Conservation (phyloP, 768 basidiomycete genomes). For the Cystobasidium ongulense region DNA sequence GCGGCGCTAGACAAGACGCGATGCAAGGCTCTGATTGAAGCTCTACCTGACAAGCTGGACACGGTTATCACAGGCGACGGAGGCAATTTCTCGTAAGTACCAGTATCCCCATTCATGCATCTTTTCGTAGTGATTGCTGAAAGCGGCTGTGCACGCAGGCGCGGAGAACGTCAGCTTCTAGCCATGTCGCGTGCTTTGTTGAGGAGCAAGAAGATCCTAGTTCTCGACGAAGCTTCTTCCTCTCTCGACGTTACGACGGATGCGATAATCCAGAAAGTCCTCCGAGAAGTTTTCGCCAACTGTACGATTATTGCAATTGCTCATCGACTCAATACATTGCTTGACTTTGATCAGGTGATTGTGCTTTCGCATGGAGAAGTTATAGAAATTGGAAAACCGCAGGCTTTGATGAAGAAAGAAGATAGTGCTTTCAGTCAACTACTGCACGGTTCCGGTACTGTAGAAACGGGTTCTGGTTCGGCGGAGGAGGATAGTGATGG, state of each 20-base stretch:
- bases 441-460: not conserved
- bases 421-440: conserved; percentile 12
- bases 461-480: not conserved
- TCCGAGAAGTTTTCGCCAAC: conserved; percentile 22
- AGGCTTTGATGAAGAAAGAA: not conserved
- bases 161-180: conserved; percentile 33
- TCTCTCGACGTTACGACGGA: conserved; percentile 31
- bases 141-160: too few relatives aligned
- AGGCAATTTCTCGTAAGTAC: conserved; percentile 8
- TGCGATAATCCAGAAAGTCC: conserved; percentile 25
- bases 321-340: conserved; percentile 30
- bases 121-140: too few relatives aligned
- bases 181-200: conserved; percentile 32
- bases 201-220: conserved; percentile 32
- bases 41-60: conserved; percentile 31
- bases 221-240: conserved; percentile 32
- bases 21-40: conserved; percentile 31
- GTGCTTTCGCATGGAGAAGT: conserved; percentile 19
- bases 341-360: conserved; percentile 26
- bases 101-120: too few relatives aligned
- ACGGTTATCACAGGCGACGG: conserved; percentile 28
- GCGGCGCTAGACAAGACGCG: conserved; percentile 30
- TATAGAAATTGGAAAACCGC: conserved; percentile 22
- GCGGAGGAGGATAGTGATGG: not conserved
- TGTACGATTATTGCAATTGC: conserved; percentile 34